Base-by-base conservation (phyloP, 352 stramenopile species). In the Phytophthora agathidicida region DNA sequence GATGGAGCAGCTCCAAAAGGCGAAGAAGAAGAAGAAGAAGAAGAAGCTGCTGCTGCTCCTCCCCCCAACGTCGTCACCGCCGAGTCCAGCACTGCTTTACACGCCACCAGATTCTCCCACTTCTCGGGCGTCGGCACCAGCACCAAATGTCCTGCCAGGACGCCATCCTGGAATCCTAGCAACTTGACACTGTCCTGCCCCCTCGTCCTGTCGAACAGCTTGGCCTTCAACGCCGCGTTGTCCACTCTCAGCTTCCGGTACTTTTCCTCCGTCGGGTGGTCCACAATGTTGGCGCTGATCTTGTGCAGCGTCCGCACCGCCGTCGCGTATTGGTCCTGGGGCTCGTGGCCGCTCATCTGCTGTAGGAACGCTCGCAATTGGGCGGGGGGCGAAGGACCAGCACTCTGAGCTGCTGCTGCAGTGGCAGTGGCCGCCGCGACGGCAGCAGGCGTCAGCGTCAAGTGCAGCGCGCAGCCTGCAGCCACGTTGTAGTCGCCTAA, bases 281-380 rank as follows among this genome's bases (percentile, higher is more conserved):
- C 68, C 35, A 91, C 62, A 32, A 94, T 88, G 53, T 94, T 94
- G n/a, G 72, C 71, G 49, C 83, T 91, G 53, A 94, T 91, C 55
- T 91, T 92, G 33, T 86, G 80, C 48, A 94, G 56, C 38, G 86
- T 94, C 52, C 78, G 75, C 44, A 89, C 58, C 1, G 81, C 77
- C 17, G 62, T 71, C 13, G 67, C 46, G 46, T 77, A 91, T 14
- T 70, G 71, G 2, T 77, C 43, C 1, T 56, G 65, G 3, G 72
- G 6, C 33, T 86, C 77, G 10, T 60, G 10, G n/a, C 49, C 38
- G 13, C 61, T 68, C 75, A 94, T 89, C 9, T 86, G 74, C 65
- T 85, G 73, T 35, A 94, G 57, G 7, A 72, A 75, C 41, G 70
- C 37, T 0, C 65, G 70, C 43, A 94, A 54, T 19, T 83, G 65